These are phyloP conservation scores for Uncinocarpus reesii DNA, from an alignment of 2,329 filamentous ascomycete species.

Conservation along the genomic window DNA sequence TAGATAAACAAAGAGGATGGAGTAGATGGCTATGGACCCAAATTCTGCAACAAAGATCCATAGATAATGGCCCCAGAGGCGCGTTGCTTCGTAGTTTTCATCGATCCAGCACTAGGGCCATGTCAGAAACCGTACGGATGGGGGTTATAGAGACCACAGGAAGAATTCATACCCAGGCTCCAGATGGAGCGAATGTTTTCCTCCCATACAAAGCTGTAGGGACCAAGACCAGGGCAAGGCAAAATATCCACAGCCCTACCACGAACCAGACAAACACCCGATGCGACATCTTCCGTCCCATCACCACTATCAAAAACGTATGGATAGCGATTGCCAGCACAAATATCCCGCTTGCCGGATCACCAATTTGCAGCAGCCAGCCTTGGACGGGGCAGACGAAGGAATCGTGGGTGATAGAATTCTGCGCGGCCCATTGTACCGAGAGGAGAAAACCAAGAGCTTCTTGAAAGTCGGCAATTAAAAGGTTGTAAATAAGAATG, in stretches of 20 bases:
- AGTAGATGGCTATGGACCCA: conserved; percentile 41
- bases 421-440: conserved; percentile 37
- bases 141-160: neutral
- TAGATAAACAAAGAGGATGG: conserved; percentile 41
- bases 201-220: conserved; percentile 36
- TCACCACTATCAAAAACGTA: conserved; percentile 42
- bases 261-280: conserved; percentile 38
- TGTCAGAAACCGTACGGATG: conserved; percentile 2
- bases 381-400: conserved; percentile 42
- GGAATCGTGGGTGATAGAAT: conserved; percentile 38
- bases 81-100: conserved; percentile 33
- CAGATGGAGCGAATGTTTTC: conserved; percentile 40
- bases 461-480: conserved; percentile 46
- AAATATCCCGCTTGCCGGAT: conserved; percentile 44
- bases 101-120: conserved; percentile 42
- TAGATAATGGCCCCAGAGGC: conserved; percentile 44
- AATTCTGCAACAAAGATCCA: conserved; percentile 48
- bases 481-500: conserved; percentile 45
- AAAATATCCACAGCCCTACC: conserved; percentile 38
- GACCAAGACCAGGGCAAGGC: conserved; percentile 39
- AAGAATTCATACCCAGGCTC: conserved; percentile 39
- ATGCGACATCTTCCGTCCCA: conserved; percentile 39
- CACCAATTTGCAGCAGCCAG: conserved; percentile 44
- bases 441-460: conserved; percentile 42
- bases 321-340: conserved; percentile 47